Evolutionary conservation across 768 basidiomycete genomes (phyloP), one percentile per base, ranked within the genome.

Genomic region (Termitomyces sp.): DNA sequence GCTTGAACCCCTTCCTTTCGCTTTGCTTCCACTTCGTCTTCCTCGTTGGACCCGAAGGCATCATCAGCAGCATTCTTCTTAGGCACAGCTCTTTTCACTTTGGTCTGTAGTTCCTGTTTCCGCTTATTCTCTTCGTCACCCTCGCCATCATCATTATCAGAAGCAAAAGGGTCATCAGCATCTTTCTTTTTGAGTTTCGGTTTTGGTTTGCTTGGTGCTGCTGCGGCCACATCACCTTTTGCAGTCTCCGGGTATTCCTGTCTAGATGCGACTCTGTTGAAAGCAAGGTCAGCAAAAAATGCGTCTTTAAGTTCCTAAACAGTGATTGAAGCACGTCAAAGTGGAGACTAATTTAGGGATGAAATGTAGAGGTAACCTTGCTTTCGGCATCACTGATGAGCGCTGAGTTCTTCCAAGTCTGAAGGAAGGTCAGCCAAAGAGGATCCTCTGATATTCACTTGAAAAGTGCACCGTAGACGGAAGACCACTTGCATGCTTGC

Each of bases 401-500:
- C 26, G 77, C 73, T 8, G 74, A 70, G 61, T 81, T 84, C 70
- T 85, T 88, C 86, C 88, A 89, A 30, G 82, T 73, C 88, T 88
- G 54, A 28, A 43, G 11, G 24, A 14, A 17, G 49, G 21, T 54
- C 32, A 55, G 19, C 26, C 40, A 9, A 48, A 52, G 15, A 51
- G 51, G 21, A 42, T 22, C n/a, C 12, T 34, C 24, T 32, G 32
- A 45, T 44, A 22, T 41, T 12, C 19, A 17, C 34, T 17, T 9
- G 24, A n/a, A 28, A 47, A 2, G 14, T 66, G 30, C 17, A 86
- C 88, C 57, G 88, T 88, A 22, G 88, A 84, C 40, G 76, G 79
- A 49, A 90, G 77, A 8, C 87, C 85, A 64, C 86, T 88, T 0
- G 83, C 67, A 64, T 90, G 88, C 64, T 90, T 90, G 68, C 87